These are phyloP conservation scores for Dujonia santamariae DNA, from an alignment of 1,139 yeast species.

Conservation along the genomic window DNA sequence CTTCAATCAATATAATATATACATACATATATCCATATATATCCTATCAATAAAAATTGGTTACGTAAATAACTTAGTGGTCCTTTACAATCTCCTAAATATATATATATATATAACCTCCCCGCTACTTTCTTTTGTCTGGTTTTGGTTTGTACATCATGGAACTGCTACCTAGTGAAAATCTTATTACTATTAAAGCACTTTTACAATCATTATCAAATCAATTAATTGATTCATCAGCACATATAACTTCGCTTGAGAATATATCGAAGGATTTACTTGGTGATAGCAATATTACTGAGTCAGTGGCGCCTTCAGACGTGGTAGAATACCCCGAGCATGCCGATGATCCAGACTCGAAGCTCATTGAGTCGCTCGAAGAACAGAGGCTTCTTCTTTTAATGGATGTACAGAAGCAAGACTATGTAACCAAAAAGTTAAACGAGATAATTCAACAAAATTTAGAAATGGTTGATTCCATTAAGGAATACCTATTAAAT, in stretches of 20 bases:
- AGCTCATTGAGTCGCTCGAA: constrained; percentile 24
- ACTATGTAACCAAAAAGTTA: constrained; percentile 31
- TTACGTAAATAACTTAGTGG: too few relatives aligned
- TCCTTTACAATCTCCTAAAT: too few relatives aligned
- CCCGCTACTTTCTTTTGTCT: too few relatives aligned
- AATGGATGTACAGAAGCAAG: constrained; percentile 45
- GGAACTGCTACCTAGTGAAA: constrained; percentile 22
- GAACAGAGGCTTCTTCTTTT: constrained; percentile 33
- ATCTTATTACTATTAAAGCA: constrained; percentile 18
- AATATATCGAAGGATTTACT: constrained; percentile 20
- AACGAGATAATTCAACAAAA: constrained; percentile 36
- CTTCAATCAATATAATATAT: too few relatives aligned
- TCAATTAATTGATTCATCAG: constrained; percentile 21
- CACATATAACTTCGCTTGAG: constrained; percentile 20
- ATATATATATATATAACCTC: too few relatives aligned
- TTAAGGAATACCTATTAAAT: constrained; percentile 34
- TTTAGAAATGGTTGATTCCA: constrained; percentile 35
- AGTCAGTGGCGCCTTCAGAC: not conserved
- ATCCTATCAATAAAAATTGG: too few relatives aligned
- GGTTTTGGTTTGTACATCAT: constrained; percentile 9
- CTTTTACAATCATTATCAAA: constrained; percentile 20
- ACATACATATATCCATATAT: too few relatives aligned
- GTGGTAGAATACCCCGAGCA: constrained; percentile 6
- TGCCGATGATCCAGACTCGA: too few relatives aligned
- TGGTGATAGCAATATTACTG: constrained; percentile 13